Conservation (phyloP, 169 alveolate genomes). For the Plasmodium yoelii region DNA sequence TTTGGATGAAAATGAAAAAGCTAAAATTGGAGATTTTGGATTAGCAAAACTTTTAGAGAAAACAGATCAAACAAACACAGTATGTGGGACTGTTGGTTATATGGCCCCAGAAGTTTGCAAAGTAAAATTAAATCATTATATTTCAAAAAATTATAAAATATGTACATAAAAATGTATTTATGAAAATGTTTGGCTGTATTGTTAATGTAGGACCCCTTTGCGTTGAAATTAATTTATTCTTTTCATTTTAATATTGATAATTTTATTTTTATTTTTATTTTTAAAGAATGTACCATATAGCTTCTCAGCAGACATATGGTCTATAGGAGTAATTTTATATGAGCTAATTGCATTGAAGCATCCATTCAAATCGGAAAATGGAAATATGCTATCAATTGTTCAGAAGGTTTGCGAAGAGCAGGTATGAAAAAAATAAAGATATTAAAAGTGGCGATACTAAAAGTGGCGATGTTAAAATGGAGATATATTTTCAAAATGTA, state of each 20-base stretch:
- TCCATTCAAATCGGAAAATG: constrained; percentile 72
- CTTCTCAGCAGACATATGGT: constrained; percentile 77
- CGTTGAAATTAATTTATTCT: background rate
- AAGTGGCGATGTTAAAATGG: no score
- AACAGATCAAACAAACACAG: constrained; percentile 67
- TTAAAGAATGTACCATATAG: constrained; percentile 61
- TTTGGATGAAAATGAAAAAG: constrained; percentile 75
- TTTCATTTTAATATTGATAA: background rate
- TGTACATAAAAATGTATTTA: constrained; percentile 1
- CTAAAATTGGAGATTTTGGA: constrained; percentile 76
- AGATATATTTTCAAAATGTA: background rate
- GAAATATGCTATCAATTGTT: constrained; percentile 53
- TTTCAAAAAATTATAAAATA: background rate
- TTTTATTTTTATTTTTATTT: background rate
- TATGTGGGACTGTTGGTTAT: constrained; percentile 78
- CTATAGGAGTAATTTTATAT: constrained; percentile 72
- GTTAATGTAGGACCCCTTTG: background rate
- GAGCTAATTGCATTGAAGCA: constrained; percentile 70
- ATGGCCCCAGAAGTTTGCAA: constrained; percentile 77
- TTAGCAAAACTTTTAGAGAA: constrained; percentile 66
- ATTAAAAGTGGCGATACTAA: no score
- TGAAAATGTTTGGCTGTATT: background rate
- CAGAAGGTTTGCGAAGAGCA: constrained; percentile 76
- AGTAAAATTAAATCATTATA: constrained; percentile 16
- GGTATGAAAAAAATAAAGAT: constrained; percentile 6